phyloP scores from a whole-genome alignment of 768 basidiomycete genomes.

The Amanita rubescens region DNA sequence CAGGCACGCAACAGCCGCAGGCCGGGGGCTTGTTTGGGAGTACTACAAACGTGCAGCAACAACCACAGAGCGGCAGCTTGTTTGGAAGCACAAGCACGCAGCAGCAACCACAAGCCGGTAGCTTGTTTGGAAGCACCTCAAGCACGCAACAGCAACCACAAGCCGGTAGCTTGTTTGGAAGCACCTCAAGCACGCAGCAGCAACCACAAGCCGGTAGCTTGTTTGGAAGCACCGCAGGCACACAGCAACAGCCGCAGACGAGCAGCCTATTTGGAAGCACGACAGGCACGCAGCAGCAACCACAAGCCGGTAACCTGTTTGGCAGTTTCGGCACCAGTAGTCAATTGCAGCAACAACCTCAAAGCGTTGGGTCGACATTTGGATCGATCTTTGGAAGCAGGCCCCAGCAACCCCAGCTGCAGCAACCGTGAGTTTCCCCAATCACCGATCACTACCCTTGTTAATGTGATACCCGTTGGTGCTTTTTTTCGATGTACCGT shows the following conservation, averaged over 20 bases:
- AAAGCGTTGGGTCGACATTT: slow-evolving; percentile 24
- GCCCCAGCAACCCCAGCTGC: slow-evolving; percentile 25
- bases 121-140: slow-evolving; percentile 16
- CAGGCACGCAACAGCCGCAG: slow-evolving; percentile 6
- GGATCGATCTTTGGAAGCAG: slow-evolving; percentile 23
- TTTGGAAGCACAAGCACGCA: slow-evolving; percentile 14
- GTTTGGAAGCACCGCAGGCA: slow-evolving; percentile 14
- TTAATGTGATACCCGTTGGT: neutral
- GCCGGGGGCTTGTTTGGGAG: neutral
- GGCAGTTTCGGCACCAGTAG: slow-evolving; percentile 10
- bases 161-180: slow-evolving; percentile 13
- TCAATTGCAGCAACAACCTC: slow-evolving; percentile 25
- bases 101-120: slow-evolving; percentile 1
- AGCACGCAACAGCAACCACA: slow-evolving; percentile 10
- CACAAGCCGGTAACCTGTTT: neutral
- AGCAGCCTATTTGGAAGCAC: slow-evolving; percentile 14
- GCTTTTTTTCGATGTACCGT: neutral
- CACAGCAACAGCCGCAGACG: slow-evolving; percentile 8
- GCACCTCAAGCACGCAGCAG: slow-evolving; percentile 11
- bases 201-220: slow-evolving; percentile 8
- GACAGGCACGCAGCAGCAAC: too few species aligned
- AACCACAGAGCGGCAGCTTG: slow-evolving; percentile 6
- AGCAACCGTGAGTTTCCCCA: slow-evolving; percentile 13
- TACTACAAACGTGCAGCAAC: slow-evolving; percentile 7
- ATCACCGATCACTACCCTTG: neutral